Evolutionary conservation across 352 stramenopile genomes (phyloP).

Genomic region (Pythium grandisporangium): DNA sequence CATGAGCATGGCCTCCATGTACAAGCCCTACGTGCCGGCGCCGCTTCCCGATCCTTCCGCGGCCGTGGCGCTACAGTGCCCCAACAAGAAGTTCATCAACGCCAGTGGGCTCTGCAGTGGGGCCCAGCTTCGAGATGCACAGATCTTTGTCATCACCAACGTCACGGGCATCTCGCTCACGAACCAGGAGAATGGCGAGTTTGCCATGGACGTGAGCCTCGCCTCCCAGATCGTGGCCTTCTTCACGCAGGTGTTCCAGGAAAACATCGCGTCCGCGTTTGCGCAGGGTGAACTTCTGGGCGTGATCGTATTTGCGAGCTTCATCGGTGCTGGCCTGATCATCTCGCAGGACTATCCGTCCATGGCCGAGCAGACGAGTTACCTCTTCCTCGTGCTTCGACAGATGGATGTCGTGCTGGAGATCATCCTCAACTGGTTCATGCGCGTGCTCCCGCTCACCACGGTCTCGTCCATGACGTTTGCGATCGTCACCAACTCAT

Average conservation of each 20-base stretch:
- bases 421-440: constrained; percentile 61
- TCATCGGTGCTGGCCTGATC: constrained; percentile 37
- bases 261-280: constrained; percentile 54
- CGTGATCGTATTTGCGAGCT: constrained; percentile 45
- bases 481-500: constrained; percentile 39
- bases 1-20: constrained; percentile 21
- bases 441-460: constrained; percentile 35
- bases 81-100: constrained; percentile 39
- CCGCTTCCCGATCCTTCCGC: constrained; percentile 12
- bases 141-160: constrained; percentile 27
- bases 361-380: constrained; percentile 25
- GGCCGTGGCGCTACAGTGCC: constrained; percentile 33
- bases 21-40: constrained; percentile 9
- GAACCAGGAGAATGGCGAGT: constrained; percentile 12
- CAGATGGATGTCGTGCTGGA: constrained; percentile 52
- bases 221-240: constrained; percentile 40
- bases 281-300: constrained; percentile 29
- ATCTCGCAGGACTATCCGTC: constrained; percentile 28
- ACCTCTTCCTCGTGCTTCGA: constrained; percentile 42
- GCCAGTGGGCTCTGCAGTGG: constrained; percentile 10
- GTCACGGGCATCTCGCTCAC: constrained; percentile 36
- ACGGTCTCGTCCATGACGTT: constrained; percentile 42
- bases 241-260: constrained; percentile 34
- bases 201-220: constrained; percentile 26
- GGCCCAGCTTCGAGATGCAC: constrained; percentile 17